Evolutionary conservation across 441 rosid genomes (phyloP), one percentile per base, ranked within the genome.

Genomic region (Codiaeum variegatum): DNA sequence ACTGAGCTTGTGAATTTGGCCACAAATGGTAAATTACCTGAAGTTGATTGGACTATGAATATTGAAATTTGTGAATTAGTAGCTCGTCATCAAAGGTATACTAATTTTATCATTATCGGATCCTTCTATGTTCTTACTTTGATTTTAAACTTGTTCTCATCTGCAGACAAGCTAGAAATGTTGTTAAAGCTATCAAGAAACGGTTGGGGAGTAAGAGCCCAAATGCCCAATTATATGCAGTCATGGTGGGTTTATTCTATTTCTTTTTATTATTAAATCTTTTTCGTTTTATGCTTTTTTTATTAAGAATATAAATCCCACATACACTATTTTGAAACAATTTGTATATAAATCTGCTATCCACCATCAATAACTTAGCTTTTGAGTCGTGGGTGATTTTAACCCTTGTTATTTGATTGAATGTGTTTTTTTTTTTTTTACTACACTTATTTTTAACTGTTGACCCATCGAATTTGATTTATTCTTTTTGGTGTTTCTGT

Each of bases 31-130:
- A 91, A 91, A 80, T 86, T 95, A 72, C 44, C 83, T 66, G 98
- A 95, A 80, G 80, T 95, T 73, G 92, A 95, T 75, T 95, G 99
- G 99, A 76, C 85, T 42, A 95, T 89, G 78, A 91, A 87, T 80
- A 91, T 93, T 67, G 91, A 91, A 86, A 90, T 93, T 69, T 95
- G 98, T 75, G 98, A 93, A 86, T 76, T 88, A 76, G 95, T 87
- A 46, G 90, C 97, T 59, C 85, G 70, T 61, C 95, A 91, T 80
- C 90, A 85, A 68, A 88, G 94, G 98, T 92, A 85, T 46, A 49
- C 11, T 40, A 40, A 40, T 8, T 40, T 40, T 13, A 9, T 40
- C 44, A 9, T 1, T 40, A 40, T 10, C 13, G 28, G 29, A 38
- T 32, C 64, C 11, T 24, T 6, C 54, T 58, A 24, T 38, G 32